Evolutionary conservation across 371 early-diverging fungal species (phyloP), one percentile per base, ranked within the genome.

Genomic region (Syncephalastrum racemosum): DNA sequence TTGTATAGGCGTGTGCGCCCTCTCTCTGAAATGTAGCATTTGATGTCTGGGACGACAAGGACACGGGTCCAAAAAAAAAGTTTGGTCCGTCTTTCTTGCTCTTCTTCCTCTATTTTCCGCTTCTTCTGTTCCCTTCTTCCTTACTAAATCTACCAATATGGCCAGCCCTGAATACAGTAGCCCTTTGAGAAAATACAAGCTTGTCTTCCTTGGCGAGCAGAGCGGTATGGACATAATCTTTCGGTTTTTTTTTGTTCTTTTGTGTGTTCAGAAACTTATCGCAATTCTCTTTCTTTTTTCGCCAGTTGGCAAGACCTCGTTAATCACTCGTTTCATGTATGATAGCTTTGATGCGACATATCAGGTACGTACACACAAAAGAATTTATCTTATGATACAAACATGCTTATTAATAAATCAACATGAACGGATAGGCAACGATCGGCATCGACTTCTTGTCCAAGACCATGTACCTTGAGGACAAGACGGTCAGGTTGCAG

Each of bases 371-470:
- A 20, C 6, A 4, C 16, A 39, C 41, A 18, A 46, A 10, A 13
- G 31, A 45, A 19, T 42, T 31, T 16, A 31, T 7, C 36, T 2
- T 31, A 31, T 10, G 10, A 31, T 0, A n/a, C 20, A 24, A 0
- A n/a, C 1, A 18, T 48, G 22, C 14, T 44, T 14, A 15, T 14
- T 23, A 7, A 53, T 13, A 13, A 31, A 20, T 53, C 36, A 50
- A 18, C 51, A 5, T 36, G 2, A 41, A 53, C 24, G 3, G 25
- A 16, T 13, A 97, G 89, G 99, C 99, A 5, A 99, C 99, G 12
- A 99, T 99, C 60, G 99, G 99, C 59, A 98, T 99, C 59, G 99
- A 99, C 77, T 99, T 99, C 75, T 71, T 99, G 62, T 95, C 94
- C 42, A 99, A 99, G 81, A 99, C 99, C 16, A 94, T 99, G 90